phyloP scores from a whole-genome alignment of 2,329 filamentous ascomycete genomes.

The Aspergillus tubingensis region DNA sequence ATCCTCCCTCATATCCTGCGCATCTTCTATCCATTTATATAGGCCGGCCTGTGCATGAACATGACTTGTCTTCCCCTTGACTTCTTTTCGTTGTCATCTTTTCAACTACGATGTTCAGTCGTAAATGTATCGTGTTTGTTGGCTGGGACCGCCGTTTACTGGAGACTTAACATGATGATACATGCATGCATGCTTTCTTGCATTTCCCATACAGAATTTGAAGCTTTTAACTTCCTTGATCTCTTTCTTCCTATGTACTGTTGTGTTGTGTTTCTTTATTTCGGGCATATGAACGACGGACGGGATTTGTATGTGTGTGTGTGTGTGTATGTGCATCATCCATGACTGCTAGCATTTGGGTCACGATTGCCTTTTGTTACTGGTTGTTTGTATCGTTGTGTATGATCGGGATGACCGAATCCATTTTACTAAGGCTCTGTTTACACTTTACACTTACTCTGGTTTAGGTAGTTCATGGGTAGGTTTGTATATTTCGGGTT shows the following conservation, averaged over 20 bases:
- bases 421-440: too few species aligned
- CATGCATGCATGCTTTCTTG: not conserved
- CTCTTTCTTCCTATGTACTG: not conserved
- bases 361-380: not conserved
- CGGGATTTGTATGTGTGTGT: not conserved
- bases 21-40: not conserved
- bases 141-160: not conserved
- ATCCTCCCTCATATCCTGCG: not conserved
- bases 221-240: not conserved
- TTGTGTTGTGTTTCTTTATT: not conserved
- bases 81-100: not conserved
- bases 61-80: not conserved
- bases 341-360: not conserved
- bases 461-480: not conserved
- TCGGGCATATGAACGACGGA: not conserved
- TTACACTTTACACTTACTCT: not conserved
- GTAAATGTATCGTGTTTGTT: not conserved
- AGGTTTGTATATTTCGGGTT: not conserved
- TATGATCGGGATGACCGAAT: not conserved
- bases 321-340: not conserved
- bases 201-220: not conserved
- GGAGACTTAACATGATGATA: not conserved
- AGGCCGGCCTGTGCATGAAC: conserved; percentile 3
- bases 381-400: not conserved
- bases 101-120: too few species aligned